Base-by-base conservation (phyloP, 2,329 filamentous ascomycete genomes). In the Epichloe aotearoae region DNA sequence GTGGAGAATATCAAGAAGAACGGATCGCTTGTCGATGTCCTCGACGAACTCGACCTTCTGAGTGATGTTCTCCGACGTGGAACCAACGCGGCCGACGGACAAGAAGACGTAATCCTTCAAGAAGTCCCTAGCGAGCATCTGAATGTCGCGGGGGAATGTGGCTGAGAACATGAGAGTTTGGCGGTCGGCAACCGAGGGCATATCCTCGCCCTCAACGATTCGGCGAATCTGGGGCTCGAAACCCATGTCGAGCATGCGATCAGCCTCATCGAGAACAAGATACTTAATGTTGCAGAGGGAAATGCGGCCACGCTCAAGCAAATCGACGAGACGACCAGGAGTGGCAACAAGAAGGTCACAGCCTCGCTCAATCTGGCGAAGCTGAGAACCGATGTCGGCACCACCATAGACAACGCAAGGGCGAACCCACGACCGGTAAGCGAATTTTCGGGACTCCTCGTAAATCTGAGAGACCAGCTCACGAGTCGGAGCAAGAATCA, bases 171-270 rank as follows among this genome's bases (percentile, higher is more conserved):
- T 98, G 76, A 98, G 91, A 50, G 93, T 98, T 73, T 98, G 93
- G 65, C 93, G 90, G 61, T 79, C 75, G 58, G 82, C 74, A 54
- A 91, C 87, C 49, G 72, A 70, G 52, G 93, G 93, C 93, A 98
- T 98, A 63, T 98, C 93, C 73, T 97, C 93, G 54, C 89, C 89
- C 73, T 97, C 91, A 44, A 98, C 93, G 64, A 98, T 97, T 63
- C 91, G 87, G 64, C 93, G 90, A 66, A 98, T 98, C 75, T 98
- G 93, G 64, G 93, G 93, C 77, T 98, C 93, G 79, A 98, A 98
- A 93, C 93, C 93, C 93, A 98, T 98, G 80, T 98, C 93, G 79
- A 98, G 79, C 93, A 98, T 98, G 69, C 93, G 93, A 76, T 98
- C 93, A 70, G 93, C 93, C 81, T 98, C 93, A 62, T 98, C 93